Evolutionary conservation across 129 eudicot species (phyloP).

Genomic region (Cynara cardunculus): DNA sequence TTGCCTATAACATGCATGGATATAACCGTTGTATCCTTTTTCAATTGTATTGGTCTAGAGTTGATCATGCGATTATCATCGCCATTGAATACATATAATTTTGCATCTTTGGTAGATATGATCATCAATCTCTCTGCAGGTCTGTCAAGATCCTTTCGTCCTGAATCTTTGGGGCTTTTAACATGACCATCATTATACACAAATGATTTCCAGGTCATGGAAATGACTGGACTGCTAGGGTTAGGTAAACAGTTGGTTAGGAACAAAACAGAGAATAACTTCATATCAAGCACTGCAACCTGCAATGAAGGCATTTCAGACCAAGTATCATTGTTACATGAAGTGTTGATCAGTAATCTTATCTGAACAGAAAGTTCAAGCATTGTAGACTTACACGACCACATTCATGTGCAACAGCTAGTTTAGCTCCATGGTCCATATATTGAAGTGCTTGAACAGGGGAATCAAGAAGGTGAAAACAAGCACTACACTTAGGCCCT

Average conservation of each 20-base stretch:
- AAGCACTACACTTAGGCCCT: conserved; percentile 61
- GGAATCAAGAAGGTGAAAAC: conserved; percentile 52
- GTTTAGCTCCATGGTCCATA: conserved; percentile 61
- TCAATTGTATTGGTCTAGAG: conserved; percentile 57
- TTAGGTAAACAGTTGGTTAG: conserved; percentile 43
- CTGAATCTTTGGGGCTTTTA: conserved; percentile 39
- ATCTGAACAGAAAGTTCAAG: background rate
- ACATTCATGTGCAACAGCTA: conserved; percentile 66
- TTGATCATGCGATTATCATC: conserved; percentile 41
- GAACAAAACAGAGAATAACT: conserved; percentile 45
- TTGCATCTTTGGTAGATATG: conserved; percentile 59
- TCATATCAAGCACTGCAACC: conserved; percentile 87
- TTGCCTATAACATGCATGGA: conserved; percentile 84
- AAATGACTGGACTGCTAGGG: conserved; percentile 47
- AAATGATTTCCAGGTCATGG: conserved; percentile 40
- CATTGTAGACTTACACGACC: conserved; percentile 58
- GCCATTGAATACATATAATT: conserved; percentile 49
- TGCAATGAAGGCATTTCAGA: conserved; percentile 38
- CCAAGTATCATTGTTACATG: background rate
- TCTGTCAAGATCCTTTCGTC: conserved; percentile 35
- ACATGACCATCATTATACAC: conserved; percentile 17
- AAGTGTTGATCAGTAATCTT: background rate
- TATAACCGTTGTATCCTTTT: conserved; percentile 58
- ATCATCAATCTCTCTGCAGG: conserved; percentile 37
- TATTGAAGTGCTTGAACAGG: conserved; percentile 61